Percentiles rank a stretch among this genome's conserved stretches.
These are phyloP conservation scores for Malus fusca DNA, from an alignment of 306 rosid genomes.

Conservation along the genomic window DNA sequence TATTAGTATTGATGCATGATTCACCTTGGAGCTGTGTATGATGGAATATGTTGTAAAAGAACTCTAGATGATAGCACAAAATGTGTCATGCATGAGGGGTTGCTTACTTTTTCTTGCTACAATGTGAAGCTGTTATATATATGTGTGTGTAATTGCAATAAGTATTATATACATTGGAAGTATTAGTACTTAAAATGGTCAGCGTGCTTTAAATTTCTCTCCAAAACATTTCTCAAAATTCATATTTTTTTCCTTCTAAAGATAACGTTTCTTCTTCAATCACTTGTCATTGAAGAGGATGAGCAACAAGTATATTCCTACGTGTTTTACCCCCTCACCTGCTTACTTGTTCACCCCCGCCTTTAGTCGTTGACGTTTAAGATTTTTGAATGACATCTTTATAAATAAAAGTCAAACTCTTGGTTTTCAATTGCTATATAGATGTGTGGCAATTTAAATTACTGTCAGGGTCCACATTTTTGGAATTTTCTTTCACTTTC, in stretches of 20 bases:
- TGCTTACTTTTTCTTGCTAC: not conserved
- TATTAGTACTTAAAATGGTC: not conserved
- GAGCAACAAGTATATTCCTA: not conserved
- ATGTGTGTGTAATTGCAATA: too few relatives aligned
- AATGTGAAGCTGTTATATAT: too few relatives aligned
- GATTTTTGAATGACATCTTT: not conserved
- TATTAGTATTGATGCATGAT: not conserved
- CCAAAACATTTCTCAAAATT: not conserved
- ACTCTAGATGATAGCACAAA: not conserved
- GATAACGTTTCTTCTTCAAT: not conserved
- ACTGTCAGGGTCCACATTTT: too few relatives aligned
- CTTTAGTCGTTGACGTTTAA: not conserved
- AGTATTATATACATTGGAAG: not conserved
- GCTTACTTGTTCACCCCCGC: not conserved
- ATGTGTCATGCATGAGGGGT: not conserved
- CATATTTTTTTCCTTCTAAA: not conserved
- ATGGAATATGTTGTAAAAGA: not conserved
- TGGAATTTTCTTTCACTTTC: too few relatives aligned
- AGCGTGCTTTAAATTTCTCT: not conserved
- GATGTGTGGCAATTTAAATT: too few relatives aligned
- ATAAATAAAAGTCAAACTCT: too few relatives aligned
- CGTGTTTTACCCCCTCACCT: not conserved
- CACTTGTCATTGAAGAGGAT: not conserved
- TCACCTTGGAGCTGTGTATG: not conserved
- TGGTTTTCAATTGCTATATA: too few relatives aligned